These are phyloP conservation scores for Chenopodium album DNA, from an alignment of 148 eudicot genomes.

Conservation along the genomic window DNA sequence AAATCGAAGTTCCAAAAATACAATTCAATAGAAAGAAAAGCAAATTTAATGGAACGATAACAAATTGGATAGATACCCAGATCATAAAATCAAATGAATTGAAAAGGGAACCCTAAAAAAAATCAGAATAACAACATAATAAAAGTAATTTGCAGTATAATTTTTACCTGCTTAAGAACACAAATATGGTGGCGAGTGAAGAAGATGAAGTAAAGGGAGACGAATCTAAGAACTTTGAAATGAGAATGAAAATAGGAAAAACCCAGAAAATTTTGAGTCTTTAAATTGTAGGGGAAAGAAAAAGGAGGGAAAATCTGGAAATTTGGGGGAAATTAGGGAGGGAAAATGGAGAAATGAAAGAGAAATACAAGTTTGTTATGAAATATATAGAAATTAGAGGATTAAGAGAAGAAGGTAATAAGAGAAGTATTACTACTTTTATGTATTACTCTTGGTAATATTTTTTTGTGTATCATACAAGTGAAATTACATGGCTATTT, in stretches of 20 bases:
- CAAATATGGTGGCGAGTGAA: neutral
- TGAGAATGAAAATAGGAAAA: neutral
- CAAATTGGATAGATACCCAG: neutral
- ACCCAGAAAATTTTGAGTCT: neutral
- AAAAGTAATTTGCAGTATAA: neutral
- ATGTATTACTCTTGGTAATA: too few relatives aligned
- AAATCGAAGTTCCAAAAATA: neutral
- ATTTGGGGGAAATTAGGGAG: neutral
- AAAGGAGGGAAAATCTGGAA: conserved; percentile 1
- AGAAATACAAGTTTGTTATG: too few relatives aligned
- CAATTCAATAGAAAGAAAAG: neutral
- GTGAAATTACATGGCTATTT: too few relatives aligned
- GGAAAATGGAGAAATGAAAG: neutral
- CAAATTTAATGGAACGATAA: neutral
- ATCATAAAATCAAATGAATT: neutral
- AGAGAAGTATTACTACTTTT: too few relatives aligned
- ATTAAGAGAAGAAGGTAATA: too few relatives aligned
- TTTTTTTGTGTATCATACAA: too few relatives aligned
- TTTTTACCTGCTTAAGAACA: neutral
- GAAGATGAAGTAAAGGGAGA: neutral
- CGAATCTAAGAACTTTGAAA: neutral
- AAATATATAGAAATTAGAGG: too few relatives aligned
- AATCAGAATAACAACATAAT: neutral
- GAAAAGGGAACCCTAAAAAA: neutral
- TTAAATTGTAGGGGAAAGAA: neutral